A percentile compares a stretch with the other conserved stretches of the same genome.
phyloP scores from a whole-genome alignment of 768 basidiomycete species.

The Mycena alexandri region DNA sequence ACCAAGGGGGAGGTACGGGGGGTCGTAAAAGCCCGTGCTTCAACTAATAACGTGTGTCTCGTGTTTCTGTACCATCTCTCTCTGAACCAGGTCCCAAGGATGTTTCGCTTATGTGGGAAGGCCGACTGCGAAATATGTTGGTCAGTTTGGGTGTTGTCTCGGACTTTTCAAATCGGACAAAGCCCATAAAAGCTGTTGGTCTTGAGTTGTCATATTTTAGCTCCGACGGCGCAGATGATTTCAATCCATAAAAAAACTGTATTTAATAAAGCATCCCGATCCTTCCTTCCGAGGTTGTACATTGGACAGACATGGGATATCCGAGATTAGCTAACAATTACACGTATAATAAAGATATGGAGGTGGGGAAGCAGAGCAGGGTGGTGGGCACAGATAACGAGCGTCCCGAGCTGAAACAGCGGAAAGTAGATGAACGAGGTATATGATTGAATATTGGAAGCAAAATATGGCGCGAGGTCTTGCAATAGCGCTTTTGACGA shows the following conservation, averaged over 20 bases:
- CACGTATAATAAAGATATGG: slow-evolving; percentile 28
- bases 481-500: too few relatives aligned
- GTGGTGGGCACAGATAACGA: not conserved
- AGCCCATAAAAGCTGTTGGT: slow-evolving; percentile 90
- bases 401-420: slow-evolving; percentile 11
- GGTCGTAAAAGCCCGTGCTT: slow-evolving; percentile 90
- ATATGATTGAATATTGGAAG: slow-evolving; percentile 43
- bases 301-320: slow-evolving; percentile 26
- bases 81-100: slow-evolving; percentile 61
- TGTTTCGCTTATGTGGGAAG: slow-evolving; percentile 94
- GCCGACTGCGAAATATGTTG: slow-evolving; percentile 88
- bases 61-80: slow-evolving; percentile 4
- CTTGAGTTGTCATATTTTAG: slow-evolving; percentile 96
- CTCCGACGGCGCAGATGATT: slow-evolving; percentile 51
- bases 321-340: slow-evolving; percentile 30
- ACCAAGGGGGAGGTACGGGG: slow-evolving; percentile 67
- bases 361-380: not conserved
- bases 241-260: slow-evolving; percentile 9
- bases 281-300: slow-evolving; percentile 18
- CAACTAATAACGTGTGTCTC: slow-evolving; percentile 84
- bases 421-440: slow-evolving; percentile 8
- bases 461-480: too few relatives aligned
- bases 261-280: slow-evolving; percentile 2
- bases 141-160: slow-evolving; percentile 93
- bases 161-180: slow-evolving; percentile 85